Evolutionary conservation across 306 rosid species (phyloP).

Genomic region (Mimosa bimucronata): DNA sequence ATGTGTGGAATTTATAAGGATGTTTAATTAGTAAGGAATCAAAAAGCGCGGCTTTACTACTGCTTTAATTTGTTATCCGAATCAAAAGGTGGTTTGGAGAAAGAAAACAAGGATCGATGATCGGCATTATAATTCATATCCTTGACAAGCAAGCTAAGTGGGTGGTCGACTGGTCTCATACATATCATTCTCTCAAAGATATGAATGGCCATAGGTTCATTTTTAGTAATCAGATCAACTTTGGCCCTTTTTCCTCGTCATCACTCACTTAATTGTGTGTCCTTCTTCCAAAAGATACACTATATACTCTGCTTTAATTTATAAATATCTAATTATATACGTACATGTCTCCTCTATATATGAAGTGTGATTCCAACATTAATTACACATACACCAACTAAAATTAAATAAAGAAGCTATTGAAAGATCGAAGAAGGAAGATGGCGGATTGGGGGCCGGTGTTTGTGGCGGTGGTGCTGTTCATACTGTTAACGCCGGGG

Average conservation of each 20-base stretch:
- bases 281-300: slow-evolving; percentile 37
- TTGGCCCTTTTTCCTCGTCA: slow-evolving; percentile 52
- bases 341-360: not conserved
- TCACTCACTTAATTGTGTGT: slow-evolving; percentile 50
- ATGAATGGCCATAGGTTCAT: slow-evolving; percentile 55
- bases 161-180: not conserved
- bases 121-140: not conserved
- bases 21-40: slow-evolving; percentile 47
- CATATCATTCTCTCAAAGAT: slow-evolving; percentile 10
- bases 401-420: not conserved
- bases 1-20: not conserved
- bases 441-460: slow-evolving; percentile 99
- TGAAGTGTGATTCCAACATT: not conserved
- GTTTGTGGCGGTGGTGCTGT: slow-evolving; percentile 80
- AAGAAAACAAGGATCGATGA: slow-evolving; percentile 13
- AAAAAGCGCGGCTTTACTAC: slow-evolving; percentile 36
- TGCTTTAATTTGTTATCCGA: not conserved
- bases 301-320: not conserved
- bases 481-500: slow-evolving; percentile 85
- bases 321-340: not conserved
- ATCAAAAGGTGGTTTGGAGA: slow-evolving; percentile 11
- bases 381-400: too few relatives aligned
- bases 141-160: not conserved
- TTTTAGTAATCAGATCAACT: slow-evolving; percentile 23
- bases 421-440: slow-evolving; percentile 15